phyloP scores from a whole-genome alignment of 192 early-diverging fungal genomes.

The Coemansia sp. region DNA sequence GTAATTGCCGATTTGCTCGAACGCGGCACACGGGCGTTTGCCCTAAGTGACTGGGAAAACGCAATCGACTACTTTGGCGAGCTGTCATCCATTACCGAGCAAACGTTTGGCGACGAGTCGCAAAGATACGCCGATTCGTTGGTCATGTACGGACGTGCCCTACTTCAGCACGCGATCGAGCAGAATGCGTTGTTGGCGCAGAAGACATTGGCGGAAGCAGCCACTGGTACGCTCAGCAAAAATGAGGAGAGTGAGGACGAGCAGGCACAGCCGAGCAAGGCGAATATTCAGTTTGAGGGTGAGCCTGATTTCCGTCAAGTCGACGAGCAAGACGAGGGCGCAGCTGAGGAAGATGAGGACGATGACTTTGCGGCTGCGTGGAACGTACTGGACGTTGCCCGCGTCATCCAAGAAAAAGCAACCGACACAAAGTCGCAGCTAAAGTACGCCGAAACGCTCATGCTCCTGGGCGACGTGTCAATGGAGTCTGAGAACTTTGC shows the following conservation, averaged over 20 bases:
- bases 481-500: conserved; percentile 74
- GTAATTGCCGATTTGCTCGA: conserved; percentile 58
- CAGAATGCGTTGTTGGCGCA: conserved; percentile 73
- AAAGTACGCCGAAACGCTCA: conserved; percentile 60
- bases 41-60: conserved; percentile 60
- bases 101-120: conserved; percentile 60
- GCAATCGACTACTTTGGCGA: conserved; percentile 66
- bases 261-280: conserved; percentile 18
- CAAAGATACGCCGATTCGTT: conserved; percentile 66
- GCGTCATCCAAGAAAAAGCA: conserved; percentile 70
- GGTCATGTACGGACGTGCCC: conserved; percentile 70
- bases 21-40: conserved; percentile 64
- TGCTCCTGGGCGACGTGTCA: conserved; percentile 79
- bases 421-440: conserved; percentile 58
- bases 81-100: conserved; percentile 63
- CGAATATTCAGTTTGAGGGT: conserved; percentile 68
- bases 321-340: conserved; percentile 20
- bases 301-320: conserved; percentile 56
- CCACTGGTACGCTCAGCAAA: conserved; percentile 30
- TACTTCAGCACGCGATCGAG: conserved; percentile 71
- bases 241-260: conserved; percentile 15
- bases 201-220: conserved; percentile 50
- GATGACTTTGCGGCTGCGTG: conserved; percentile 76
- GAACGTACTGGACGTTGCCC: conserved; percentile 81
- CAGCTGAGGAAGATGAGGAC: conserved; percentile 34